Evolutionary conservation across 345 rosid species (phyloP).

Genomic region (Cochlearia excelsa): DNA sequence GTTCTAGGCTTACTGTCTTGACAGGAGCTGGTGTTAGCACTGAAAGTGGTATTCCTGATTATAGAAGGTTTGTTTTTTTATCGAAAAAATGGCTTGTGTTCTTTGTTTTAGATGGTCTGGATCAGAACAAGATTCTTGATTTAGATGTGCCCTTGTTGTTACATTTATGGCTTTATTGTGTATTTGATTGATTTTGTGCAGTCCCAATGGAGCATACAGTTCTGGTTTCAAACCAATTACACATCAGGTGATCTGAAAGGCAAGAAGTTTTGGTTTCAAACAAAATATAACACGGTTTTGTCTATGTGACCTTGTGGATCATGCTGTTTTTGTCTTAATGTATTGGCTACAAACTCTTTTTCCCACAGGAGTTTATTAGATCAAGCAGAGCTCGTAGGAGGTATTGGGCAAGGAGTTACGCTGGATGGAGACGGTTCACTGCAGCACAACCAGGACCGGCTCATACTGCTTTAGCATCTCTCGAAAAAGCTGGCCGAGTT

Average conservation of each 20-base stretch:
- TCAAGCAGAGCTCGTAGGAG: slow-evolving; percentile 66
- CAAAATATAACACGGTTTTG: background rate
- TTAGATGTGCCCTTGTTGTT: background rate
- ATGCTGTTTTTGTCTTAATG: background rate
- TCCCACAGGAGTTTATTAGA: slow-evolving; percentile 62
- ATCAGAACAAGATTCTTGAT: slow-evolving; percentile 10
- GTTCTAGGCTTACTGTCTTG: slow-evolving; percentile 66
- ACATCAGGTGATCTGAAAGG: slow-evolving; percentile 88
- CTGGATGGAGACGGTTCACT: slow-evolving; percentile 86
- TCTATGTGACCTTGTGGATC: background rate
- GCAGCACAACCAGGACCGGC: slow-evolving; percentile 73
- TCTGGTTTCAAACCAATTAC: slow-evolving; percentile 93
- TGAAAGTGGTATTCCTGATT: slow-evolving; percentile 95
- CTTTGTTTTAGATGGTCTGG: background rate
- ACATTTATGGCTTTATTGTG: background rate
- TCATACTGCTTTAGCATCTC: slow-evolving; percentile 77
- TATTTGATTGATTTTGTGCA: slow-evolving; percentile 35
- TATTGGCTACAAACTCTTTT: slow-evolving; percentile 6
- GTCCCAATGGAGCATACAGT: slow-evolving; percentile 98
- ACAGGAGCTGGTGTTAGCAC: slow-evolving; percentile 97
- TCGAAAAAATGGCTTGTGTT: slow-evolving; percentile 1
- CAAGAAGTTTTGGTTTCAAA: slow-evolving; percentile 33
- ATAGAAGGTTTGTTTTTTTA: slow-evolving; percentile 59
- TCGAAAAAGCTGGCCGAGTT: slow-evolving; percentile 69
- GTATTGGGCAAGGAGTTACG: slow-evolving; percentile 97